These are phyloP conservation scores for Tulasnella sp. DNA, from an alignment of 768 basidiomycete species.

Conservation along the genomic window DNA sequence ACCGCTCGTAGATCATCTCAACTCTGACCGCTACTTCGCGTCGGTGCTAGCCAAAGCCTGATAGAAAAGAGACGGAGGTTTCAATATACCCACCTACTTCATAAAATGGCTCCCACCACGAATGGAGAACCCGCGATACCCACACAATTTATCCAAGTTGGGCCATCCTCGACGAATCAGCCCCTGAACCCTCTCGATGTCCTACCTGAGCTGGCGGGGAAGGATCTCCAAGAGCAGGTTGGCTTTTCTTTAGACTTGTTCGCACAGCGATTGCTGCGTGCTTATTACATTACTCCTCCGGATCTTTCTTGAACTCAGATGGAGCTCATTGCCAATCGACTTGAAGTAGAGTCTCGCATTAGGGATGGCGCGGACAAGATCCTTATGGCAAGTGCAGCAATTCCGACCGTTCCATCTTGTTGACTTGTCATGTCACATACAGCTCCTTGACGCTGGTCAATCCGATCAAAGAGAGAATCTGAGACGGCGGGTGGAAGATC, in stretches of 20 bases:
- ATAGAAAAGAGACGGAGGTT: background rate
- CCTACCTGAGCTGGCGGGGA: slow-evolving; percentile 38
- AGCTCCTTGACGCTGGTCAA: slow-evolving; percentile 22
- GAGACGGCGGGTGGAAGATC: slow-evolving; percentile 59
- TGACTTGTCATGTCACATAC: background rate
- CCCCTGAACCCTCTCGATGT: slow-evolving; percentile 10
- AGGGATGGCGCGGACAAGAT: slow-evolving; percentile 90
- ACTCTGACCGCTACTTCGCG: background rate
- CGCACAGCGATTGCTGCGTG: background rate
- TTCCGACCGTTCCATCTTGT: slow-evolving; percentile 32
- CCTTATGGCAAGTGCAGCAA: slow-evolving; percentile 42
- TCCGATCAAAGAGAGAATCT: slow-evolving; percentile 42
- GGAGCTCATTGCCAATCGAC: slow-evolving; percentile 50
- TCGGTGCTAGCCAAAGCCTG: background rate
- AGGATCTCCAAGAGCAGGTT: slow-evolving; percentile 34
- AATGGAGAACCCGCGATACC: background rate
- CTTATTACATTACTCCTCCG: background rate
- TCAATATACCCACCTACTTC: background rate
- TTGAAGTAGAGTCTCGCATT: slow-evolving; percentile 68
- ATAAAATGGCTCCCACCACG: background rate
- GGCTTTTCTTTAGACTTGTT: background rate
- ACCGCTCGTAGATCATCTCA: background rate
- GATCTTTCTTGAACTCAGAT: slow-evolving; percentile 34
- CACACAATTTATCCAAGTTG: background rate
- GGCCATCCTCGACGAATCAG: background rate